Conservation (phyloP, 2,329 filamentous ascomycete species). For the Aspergillus tanneri region DNA sequence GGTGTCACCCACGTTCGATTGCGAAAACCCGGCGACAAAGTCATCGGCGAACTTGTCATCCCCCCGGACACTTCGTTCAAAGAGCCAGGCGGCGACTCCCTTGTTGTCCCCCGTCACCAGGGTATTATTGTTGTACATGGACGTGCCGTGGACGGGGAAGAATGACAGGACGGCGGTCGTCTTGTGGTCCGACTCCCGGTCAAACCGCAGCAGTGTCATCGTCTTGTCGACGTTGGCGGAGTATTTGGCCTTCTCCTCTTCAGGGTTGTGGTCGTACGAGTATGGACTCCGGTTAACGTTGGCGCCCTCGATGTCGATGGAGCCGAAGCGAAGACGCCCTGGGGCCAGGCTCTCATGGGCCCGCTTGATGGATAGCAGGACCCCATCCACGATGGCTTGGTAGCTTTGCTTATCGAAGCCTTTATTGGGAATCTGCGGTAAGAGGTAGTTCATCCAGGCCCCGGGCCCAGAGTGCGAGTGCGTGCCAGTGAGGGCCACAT, state of each 20-base stretch:
- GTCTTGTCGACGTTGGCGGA: slow-evolving; percentile 67
- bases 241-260: slow-evolving; percentile 70
- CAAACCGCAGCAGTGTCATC: slow-evolving; percentile 77
- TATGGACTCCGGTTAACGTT: slow-evolving; percentile 89
- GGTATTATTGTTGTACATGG: slow-evolving; percentile 87
- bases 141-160: slow-evolving; percentile 91
- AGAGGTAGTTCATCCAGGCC: slow-evolving; percentile 90
- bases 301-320: slow-evolving; percentile 67
- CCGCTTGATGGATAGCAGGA: slow-evolving; percentile 74
- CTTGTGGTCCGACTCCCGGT: slow-evolving; percentile 69
- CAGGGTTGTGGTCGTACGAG: slow-evolving; percentile 83
- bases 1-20: slow-evolving; percentile 87
- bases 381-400: slow-evolving; percentile 82
- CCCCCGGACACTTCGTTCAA: slow-evolving; percentile 68
- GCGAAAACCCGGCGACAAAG: slow-evolving; percentile 90
- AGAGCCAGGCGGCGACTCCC: slow-evolving; percentile 80
- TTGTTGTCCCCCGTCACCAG: slow-evolving; percentile 94
- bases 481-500: slow-evolving; percentile 86
- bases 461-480: slow-evolving; percentile 91
- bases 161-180: slow-evolving; percentile 81
- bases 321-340: slow-evolving; percentile 71
- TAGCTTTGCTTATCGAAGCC: slow-evolving; percentile 88
- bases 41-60: slow-evolving; percentile 58
- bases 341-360: slow-evolving; percentile 71
- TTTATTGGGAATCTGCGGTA: slow-evolving; percentile 84